Base-by-base conservation (phyloP, 106 monocot genomes). In the Amphibolis antarctica region DNA sequence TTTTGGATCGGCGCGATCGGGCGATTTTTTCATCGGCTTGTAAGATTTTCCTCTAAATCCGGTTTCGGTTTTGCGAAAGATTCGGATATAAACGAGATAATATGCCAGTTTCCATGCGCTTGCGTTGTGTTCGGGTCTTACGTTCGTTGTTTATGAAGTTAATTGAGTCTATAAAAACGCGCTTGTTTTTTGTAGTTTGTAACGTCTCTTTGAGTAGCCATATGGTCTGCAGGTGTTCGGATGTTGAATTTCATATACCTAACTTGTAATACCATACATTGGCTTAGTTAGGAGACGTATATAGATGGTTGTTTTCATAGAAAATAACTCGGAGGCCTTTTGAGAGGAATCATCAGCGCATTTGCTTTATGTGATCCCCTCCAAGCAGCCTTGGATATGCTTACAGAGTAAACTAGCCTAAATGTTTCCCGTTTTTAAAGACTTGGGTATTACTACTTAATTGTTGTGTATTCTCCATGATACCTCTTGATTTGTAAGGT, bases 191-290 rank as follows among this genome's bases (percentile, higher is more conserved):
- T 49, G 49, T 49, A 17, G 13, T 49, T 15, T 49, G 13, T 49
- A 17, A 15, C 46, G 63, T 46, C 46, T 63, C 63, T 63, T 63
- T 26, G 63, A 63, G 63, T 63, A 63, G 63, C 63, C 63, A 46
- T 28, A 46, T 63, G 46, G 63, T 47, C 6, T 19, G 5, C 24
- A 46, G 59, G 0, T 31, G 63, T 63, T 45, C 14, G 25, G 25
- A 46, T 63, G 44, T 9, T 63, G 36, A 46, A 36, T 63, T 17
- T 26, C 46, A 63, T 42, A 0, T 45, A 46, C 46, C 46, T 46
- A 25, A 46, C 46, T 63, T 20, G 42, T 42, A 18, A 18, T 60
- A 47, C 27, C 44, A 63, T 46, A 46, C 46, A 19, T 63, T 63
- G 63, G 63, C 63, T 63, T 63, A 63, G 63, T 63, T 63, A 47